phyloP scores from a whole-genome alignment of 345 rosid species.

The Lumnitzera littorea region DNA sequence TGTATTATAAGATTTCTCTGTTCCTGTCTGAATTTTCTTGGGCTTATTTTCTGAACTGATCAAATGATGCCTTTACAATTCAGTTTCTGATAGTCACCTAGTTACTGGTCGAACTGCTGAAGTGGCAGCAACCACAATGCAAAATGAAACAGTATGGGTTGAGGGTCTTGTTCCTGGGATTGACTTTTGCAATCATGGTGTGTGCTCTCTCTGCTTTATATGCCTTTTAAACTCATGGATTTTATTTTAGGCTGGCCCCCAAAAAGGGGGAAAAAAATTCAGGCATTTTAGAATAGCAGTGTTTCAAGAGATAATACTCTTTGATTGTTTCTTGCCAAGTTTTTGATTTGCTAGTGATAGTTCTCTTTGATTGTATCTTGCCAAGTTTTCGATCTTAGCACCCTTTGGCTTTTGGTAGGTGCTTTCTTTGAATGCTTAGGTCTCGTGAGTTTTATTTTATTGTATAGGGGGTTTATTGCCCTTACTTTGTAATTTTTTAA shows the following conservation, averaged over 20 bases:
- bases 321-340: too few relatives aligned
- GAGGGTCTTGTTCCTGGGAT: conserved; percentile 98
- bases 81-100: conserved; percentile 22
- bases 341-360: too few relatives aligned
- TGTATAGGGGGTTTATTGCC: too few relatives aligned
- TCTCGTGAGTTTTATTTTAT: too few relatives aligned
- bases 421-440: too few relatives aligned
- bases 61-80: background rate
- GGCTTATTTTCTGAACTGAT: background rate
- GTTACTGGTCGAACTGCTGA: conserved; percentile 22
- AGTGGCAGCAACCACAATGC: conserved; percentile 21
- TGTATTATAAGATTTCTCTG: background rate
- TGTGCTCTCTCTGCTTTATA: conserved; percentile 8
- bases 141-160: conserved; percentile 73
- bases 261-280: too few relatives aligned
- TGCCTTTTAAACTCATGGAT: background rate
- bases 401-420: too few relatives aligned
- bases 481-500: too few relatives aligned
- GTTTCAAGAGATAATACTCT: too few relatives aligned
- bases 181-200: conserved; percentile 98
- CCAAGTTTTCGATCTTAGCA: too few relatives aligned
- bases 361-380: too few relatives aligned
- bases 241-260: too few relatives aligned
- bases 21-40: conserved; percentile 4
- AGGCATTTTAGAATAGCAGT: background rate